Conservation (phyloP, 768 basidiomycete species). For the Pholiota conissans region DNA sequence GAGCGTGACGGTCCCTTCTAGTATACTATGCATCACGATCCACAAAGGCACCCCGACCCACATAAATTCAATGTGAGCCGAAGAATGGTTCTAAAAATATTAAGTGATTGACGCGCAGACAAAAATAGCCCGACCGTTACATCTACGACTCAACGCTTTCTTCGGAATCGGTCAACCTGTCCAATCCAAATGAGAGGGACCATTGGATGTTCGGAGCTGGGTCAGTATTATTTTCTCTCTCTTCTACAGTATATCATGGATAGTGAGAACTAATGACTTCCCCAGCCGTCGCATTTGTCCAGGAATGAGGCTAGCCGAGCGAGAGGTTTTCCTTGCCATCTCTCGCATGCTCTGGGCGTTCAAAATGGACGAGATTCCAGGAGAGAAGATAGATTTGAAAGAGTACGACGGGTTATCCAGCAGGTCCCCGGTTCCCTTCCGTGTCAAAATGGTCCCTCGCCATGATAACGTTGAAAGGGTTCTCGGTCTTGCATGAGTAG, state of each 20-base stretch:
- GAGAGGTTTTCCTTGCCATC: conserved; percentile 44
- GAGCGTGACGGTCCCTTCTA: too few species aligned
- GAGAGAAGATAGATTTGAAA: conserved; percentile 42
- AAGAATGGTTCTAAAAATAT: background rate
- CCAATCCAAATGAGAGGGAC: conserved; percentile 43
- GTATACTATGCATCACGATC: conserved; percentile 38
- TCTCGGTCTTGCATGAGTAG: conserved; percentile 11
- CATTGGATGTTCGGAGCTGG: conserved; percentile 54
- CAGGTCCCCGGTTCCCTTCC: conserved; percentile 44
- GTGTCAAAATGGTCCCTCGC: conserved; percentile 31
- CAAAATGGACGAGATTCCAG: conserved; percentile 38
- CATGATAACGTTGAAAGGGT: conserved; percentile 29
- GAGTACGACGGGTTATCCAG: conserved; percentile 50
- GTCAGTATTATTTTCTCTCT: conserved; percentile 29
- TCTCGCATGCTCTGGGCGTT: conserved; percentile 50
- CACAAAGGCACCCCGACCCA: conserved; percentile 39
- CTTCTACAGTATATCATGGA: too few species aligned
- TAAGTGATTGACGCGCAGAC: background rate
- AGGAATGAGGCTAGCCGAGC: conserved; percentile 44
- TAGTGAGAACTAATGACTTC: background rate
- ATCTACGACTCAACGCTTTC: conserved; percentile 35
- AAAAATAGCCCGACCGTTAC: conserved; percentile 42
- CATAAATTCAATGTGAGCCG: conserved; percentile 29
- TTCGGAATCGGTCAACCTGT: conserved; percentile 43
- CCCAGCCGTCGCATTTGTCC: conserved; percentile 40